Percentiles rank a stretch among this genome's conserved stretches.
phyloP scores from a whole-genome alignment of 768 basidiomycete species.

The Scleroderma bovista region DNA sequence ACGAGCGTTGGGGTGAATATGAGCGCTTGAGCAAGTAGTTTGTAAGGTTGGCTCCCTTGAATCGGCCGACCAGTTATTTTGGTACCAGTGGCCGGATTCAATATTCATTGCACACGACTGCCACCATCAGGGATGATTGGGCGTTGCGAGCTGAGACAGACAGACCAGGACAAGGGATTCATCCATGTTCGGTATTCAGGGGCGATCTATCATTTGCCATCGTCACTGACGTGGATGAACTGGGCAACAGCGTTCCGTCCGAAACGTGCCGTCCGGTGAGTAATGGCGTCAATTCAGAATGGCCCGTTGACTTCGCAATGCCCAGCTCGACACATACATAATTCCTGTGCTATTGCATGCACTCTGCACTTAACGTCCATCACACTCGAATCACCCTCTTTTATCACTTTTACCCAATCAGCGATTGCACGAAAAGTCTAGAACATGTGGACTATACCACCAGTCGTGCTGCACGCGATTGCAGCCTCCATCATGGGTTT shows the following conservation, averaged over 20 bases:
- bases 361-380: too few species aligned
- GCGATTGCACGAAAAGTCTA: not conserved
- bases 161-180: too few species aligned
- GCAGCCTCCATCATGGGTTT: constrained; percentile 6
- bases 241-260: not conserved
- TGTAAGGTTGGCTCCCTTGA: too few species aligned
- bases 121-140: too few species aligned
- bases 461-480: constrained; percentile 28
- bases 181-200: too few species aligned
- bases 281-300: not conserved
- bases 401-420: not conserved
- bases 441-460: constrained; percentile 9
- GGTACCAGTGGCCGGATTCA: too few species aligned
- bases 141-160: too few species aligned
- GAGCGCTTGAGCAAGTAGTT: too few species aligned
- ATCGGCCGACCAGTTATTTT: too few species aligned
- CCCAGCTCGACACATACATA: not conserved
- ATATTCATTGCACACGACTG: too few species aligned
- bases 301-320: not conserved
- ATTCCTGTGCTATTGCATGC: not conserved
- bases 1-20: not conserved
- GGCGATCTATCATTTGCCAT: not conserved
- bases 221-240: not conserved
- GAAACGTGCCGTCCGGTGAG: not conserved
- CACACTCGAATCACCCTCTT: not conserved